A percentile compares a stretch with the other conserved stretches of the same genome.
Conservation (phyloP, 371 early-diverging fungal species). For the Mucor lusitanicus region DNA sequence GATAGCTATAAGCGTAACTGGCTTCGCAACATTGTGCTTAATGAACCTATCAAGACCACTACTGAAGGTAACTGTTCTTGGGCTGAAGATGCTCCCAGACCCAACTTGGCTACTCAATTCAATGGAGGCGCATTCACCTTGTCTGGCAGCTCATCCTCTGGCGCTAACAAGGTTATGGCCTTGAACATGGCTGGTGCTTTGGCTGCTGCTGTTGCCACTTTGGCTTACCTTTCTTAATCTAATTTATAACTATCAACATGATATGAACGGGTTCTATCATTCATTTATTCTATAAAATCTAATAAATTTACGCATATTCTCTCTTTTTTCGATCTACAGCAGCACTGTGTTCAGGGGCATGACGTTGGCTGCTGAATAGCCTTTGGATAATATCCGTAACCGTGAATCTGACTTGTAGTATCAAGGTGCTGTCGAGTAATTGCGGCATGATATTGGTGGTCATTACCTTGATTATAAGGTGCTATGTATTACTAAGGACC, state of each 20-base stretch:
- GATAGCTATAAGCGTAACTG: conserved; percentile 53
- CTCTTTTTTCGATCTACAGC: not conserved
- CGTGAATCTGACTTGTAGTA: too few species aligned
- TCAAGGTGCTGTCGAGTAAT: too few species aligned
- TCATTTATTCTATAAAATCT: not conserved
- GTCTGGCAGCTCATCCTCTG: not conserved
- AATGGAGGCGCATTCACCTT: conserved; percentile 29
- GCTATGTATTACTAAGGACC: too few species aligned
- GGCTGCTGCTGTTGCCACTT: conserved; percentile 2
- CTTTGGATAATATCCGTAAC: too few species aligned
- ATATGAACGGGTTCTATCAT: not conserved
- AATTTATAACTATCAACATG: not conserved
- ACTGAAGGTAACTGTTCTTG: conserved; percentile 58
- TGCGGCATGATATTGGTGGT: too few species aligned
- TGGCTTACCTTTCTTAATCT: conserved; percentile 1
- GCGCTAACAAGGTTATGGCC: not conserved
- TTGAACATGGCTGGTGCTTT: not conserved
- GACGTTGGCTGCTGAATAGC: too few species aligned
- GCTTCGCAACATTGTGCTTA: conserved; percentile 70
- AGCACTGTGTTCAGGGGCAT: too few species aligned
- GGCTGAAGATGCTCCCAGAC: conserved; percentile 49
- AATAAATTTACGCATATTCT: not conserved
- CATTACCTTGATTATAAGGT: too few species aligned
- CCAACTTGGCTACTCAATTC: conserved; percentile 52
- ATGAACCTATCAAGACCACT: conserved; percentile 50